Conservation (phyloP, 2,329 filamentous ascomycete genomes). For the Aspergillus sp. region DNA sequence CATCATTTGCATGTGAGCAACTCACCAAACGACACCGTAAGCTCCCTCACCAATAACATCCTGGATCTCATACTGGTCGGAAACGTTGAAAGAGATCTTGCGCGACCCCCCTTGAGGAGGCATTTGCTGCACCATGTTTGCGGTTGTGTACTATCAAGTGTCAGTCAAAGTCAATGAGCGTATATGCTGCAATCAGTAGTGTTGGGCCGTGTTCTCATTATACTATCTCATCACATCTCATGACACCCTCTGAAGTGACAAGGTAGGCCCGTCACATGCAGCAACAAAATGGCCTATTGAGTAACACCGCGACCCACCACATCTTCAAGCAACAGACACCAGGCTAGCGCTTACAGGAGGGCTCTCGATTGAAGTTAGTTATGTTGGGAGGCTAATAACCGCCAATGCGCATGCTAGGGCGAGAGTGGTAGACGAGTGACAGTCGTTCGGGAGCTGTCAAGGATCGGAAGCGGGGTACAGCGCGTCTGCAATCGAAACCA, state of each 20-base stretch:
- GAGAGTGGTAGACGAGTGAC: conserved; percentile 1
- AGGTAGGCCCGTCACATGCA: conserved; percentile 4
- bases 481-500: conserved; percentile 14
- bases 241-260: not conserved
- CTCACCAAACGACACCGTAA: conserved; percentile 97
- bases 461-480: conserved; percentile 21
- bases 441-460: conserved; percentile 9
- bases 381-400: not conserved
- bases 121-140: conserved; percentile 46
- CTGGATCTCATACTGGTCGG: conserved; percentile 98
- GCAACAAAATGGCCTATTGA: conserved; percentile 1
- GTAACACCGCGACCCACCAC: conserved; percentile 2
- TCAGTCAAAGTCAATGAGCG: conserved; percentile 9
- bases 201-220: not conserved
- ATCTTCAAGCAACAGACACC: conserved; percentile 3
- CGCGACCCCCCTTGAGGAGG: conserved; percentile 61
- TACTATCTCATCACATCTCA: conserved; percentile 4
- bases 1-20: conserved; percentile 19
- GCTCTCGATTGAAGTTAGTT: not conserved
- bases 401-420: conserved; percentile 10
- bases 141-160: conserved; percentile 10
- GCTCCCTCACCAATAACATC: conserved; percentile 98
- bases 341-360: conserved; percentile 16
- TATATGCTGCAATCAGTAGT: not conserved
- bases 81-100: conserved; percentile 99